Base-by-base conservation (phyloP, 1,139 yeast genomes). In the Nadsonia commutata region DNA sequence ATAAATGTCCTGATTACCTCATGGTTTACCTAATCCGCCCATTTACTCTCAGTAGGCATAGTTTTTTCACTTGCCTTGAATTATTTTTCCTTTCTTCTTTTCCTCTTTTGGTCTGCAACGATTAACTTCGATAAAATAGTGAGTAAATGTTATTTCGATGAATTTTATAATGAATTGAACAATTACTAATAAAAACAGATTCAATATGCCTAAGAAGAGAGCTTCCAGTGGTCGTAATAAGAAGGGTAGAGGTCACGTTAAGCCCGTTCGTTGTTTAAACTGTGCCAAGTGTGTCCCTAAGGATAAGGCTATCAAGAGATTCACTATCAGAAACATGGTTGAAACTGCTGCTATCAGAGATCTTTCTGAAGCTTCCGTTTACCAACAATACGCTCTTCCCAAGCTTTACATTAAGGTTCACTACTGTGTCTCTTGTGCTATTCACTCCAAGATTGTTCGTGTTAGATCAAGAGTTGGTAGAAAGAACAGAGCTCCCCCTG, bases 211-310 rank as follows among this genome's bases (percentile, higher is more conserved):
- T 75, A 90, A 90, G 86, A 90, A 90, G 97, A 90, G 99, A 86
- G 86, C 97, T 74, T 85, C 96, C 93, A 86, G 86, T 96, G 99
- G 99, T 80, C 90, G 98, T 81, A 90, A 93, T 93, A 90, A 90
- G 94, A 86, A 86, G 80, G 98, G 98, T 71, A 90, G 99, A 84
- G 99, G 99, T 70, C 98, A 90, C 95, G 95, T 84, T 72, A 82
- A 83, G 76, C 94, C 95, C 70, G 96, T 90, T 68, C 88, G 99
- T 82, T 90, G 99, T 80, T 83, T 88, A 69, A 90, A 90, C 96
- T 90, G 99, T 76, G 84, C 96, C 65, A 86, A 94, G 74, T 84
- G 94, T 78, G 95, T 90, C 64, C 97, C 99, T 69, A 37, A 51
- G 85, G 98, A 90, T 72, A 93, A 90, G 84, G 96, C 98, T 74